Evolutionary conservation across 2,329 filamentous ascomycete genomes (phyloP), one percentile per base, ranked within the genome.

Genomic region (Penicillium decumbens): DNA sequence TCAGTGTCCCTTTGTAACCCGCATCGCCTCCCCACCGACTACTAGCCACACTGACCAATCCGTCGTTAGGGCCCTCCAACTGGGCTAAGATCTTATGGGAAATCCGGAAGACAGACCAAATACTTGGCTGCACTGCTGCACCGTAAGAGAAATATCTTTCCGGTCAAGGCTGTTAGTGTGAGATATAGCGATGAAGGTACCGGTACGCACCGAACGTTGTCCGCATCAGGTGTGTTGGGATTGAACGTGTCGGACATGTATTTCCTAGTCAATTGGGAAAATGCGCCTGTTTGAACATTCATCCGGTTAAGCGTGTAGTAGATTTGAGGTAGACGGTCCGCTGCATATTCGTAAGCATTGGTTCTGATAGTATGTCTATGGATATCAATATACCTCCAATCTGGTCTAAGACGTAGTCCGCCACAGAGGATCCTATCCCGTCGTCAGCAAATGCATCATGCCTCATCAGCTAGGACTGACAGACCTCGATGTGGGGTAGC

Each of bases 81-180:
- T 72, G 64, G 51, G 70, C 60, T 29, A 85, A 76, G 38, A 84
- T 75, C 7, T 72, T 68, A 58, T 83, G 79, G 1, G 77, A 79
- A 20, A 77, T 70, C 6, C 78, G 73, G 59, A 85, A 85, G 2
- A 81, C 72, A 2, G 77, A 81, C 67, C 77, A 81, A 6, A 78
- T 64, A 28, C 75, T 71, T 6, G 81, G 81, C 46, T 80, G 72
- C 33, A 82, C 71, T 7, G 72, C 72, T 27, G 82, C 82, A 2
- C 82, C 82, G 58, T 84, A 85, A n/a, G 79, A 82, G 62, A 80
- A 84, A 59, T 84, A 84, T 39, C 72, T 75, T 25, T 47, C 27
- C 6, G 23, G 4, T 23, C 37, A 35, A 30, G 10, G 18, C 23
- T 33, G 25, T 24, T 25, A 28, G n/a, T 15, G 10, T n/a, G 8